phyloP scores from a whole-genome alignment of 805 yeast species.

The Lipomyces chichibuensis region DNA sequence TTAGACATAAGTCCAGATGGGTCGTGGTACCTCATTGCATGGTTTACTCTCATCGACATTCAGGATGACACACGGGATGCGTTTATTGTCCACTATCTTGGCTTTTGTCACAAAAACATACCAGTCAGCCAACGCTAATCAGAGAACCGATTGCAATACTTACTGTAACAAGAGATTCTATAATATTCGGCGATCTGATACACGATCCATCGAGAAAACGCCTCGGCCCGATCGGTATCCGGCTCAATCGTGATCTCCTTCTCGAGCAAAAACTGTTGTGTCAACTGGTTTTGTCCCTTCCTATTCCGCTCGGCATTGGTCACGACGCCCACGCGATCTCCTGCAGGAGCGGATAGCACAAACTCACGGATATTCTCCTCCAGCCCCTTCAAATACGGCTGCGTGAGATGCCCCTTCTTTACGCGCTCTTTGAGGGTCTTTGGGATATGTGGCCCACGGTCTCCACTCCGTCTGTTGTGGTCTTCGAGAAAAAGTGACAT shows the following conservation, averaged over 20 bases:
- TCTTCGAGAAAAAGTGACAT: neutral
- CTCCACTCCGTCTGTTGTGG: neutral
- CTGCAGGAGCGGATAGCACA: slow-evolving; percentile 10
- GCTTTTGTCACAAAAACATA: slow-evolving; percentile 1
- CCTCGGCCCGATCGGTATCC: slow-evolving; percentile 29
- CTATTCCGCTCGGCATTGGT: neutral
- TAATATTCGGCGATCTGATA: slow-evolving; percentile 34
- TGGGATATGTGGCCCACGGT: slow-evolving; percentile 10
- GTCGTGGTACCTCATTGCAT: slow-evolving; percentile 15
- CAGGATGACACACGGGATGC: slow-evolving; percentile 24
- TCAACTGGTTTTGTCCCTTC: neutral
- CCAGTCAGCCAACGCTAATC: neutral
- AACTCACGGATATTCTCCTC: slow-evolving; percentile 30
- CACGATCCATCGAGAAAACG: slow-evolving; percentile 33
- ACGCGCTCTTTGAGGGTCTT: slow-evolving; percentile 28
- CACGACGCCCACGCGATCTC: slow-evolving; percentile 8
- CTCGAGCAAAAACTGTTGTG: slow-evolving; percentile 19
- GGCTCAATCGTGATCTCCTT: slow-evolving; percentile 23
- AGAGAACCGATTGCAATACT: slow-evolving; percentile 3
- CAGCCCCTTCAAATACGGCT: slow-evolving; percentile 25
- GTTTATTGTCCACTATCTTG: slow-evolving; percentile 15
- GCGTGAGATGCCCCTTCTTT: slow-evolving; percentile 32
- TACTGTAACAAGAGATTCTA: slow-evolving; percentile 27
- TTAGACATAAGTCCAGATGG: slow-evolving; percentile 30
- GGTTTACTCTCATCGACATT: slow-evolving; percentile 6